Evolutionary conservation across 371 early-diverging fungal genomes (phyloP).

Genomic region (Mucor saturninus): DNA sequence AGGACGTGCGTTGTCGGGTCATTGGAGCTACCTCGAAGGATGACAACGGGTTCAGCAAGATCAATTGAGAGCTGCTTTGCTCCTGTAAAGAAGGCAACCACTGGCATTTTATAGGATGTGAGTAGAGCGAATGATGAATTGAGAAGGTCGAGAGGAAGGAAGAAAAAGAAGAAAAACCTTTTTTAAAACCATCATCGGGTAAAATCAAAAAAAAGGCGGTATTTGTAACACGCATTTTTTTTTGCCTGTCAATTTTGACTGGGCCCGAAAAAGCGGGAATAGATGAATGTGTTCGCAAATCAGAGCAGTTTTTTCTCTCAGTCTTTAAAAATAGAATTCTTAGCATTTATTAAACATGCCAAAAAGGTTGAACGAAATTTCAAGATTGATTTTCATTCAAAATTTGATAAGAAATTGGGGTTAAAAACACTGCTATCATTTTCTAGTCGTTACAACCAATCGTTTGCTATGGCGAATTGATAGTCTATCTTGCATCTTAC

Average conservation of each 20-base stretch:
- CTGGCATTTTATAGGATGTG: slow-evolving; percentile 29
- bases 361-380: background rate
- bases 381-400: slow-evolving; percentile 1
- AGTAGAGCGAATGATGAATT: too few species aligned
- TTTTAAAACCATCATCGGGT: background rate
- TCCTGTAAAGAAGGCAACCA: slow-evolving; percentile 47
- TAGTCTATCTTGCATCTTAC: background rate
- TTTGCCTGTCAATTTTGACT: background rate
- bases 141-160: background rate
- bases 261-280: slow-evolving; percentile 11
- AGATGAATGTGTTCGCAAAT: background rate
- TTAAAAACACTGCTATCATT: slow-evolving; percentile 25
- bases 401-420: background rate
- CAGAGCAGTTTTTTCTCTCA: background rate
- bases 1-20: slow-evolving; percentile 43
- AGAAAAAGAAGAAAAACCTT: background rate
- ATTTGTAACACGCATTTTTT: background rate
- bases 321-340: background rate
- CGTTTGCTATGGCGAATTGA: slow-evolving; percentile 9
- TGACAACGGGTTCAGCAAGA: slow-evolving; percentile 51
- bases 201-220: background rate
- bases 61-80: slow-evolving; percentile 49
- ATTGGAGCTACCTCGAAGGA: slow-evolving; percentile 39
- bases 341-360: background rate
- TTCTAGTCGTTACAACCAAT: slow-evolving; percentile 10